Conservation (phyloP, 1,139 yeast species). For the Nakaseomyces nivariensis region DNA sequence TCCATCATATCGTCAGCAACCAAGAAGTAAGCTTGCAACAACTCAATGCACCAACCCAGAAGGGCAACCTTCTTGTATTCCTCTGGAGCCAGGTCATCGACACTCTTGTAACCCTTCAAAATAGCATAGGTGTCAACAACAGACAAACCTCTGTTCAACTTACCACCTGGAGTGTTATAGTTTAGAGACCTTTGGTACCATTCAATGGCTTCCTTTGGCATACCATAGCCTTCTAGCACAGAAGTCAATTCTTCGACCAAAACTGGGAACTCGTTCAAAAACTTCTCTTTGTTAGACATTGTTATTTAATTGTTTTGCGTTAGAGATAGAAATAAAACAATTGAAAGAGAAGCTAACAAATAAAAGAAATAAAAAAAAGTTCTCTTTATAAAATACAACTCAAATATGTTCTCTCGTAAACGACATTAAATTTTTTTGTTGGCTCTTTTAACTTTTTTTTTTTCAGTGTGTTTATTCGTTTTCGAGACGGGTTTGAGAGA, state of each 20-base stretch:
- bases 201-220: slow-evolving; percentile 76
- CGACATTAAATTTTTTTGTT: too few species aligned
- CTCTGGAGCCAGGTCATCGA: slow-evolving; percentile 49
- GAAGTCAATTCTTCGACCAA: slow-evolving; percentile 68
- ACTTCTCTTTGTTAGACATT: slow-evolving; percentile 41
- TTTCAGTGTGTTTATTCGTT: too few species aligned
- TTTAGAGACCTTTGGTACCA: slow-evolving; percentile 73
- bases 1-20: slow-evolving; percentile 99
- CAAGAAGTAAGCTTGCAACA: slow-evolving; percentile 90
- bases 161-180: slow-evolving; percentile 94
- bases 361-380: too few species aligned
- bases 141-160: slow-evolving; percentile 90
- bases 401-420: too few species aligned
- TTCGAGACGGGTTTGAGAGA: too few species aligned
- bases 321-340: too few species aligned
- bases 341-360: too few species aligned
- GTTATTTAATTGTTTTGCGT: too few species aligned
- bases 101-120: slow-evolving; percentile 51
- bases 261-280: slow-evolving; percentile 64
- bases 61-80: slow-evolving; percentile 81
- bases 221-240: slow-evolving; percentile 57
- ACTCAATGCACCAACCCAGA: slow-evolving; percentile 93
- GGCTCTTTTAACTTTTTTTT: too few species aligned
- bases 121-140: slow-evolving; percentile 88
- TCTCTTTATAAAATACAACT: too few species aligned